Conservation (phyloP, 495 filamentous ascomycete genomes). For the Penicillium argentinense region DNA sequence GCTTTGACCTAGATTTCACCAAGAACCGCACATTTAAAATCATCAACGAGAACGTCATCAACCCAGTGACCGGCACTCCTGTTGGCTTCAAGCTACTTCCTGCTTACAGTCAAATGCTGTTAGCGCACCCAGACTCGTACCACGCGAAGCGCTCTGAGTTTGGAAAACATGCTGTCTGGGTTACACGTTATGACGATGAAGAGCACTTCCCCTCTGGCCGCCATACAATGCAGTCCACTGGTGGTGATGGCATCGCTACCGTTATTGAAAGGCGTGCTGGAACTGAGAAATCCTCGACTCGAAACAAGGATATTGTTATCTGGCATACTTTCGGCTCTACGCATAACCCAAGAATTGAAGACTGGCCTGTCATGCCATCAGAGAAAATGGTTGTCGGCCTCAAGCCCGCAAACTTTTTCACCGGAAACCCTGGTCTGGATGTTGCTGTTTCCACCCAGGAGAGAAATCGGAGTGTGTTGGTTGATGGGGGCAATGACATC, state of each 20-base stretch:
- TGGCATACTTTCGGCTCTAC: slow-evolving; percentile 59
- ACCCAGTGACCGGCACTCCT: slow-evolving; percentile 69
- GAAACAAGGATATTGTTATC: slow-evolving; percentile 47
- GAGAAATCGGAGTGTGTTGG: slow-evolving; percentile 26
- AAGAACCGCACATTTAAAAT: slow-evolving; percentile 77
- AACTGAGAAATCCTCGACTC: slow-evolving; percentile 7
- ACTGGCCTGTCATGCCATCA: slow-evolving; percentile 63
- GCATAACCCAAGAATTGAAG: slow-evolving; percentile 57
- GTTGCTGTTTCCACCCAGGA: slow-evolving; percentile 27
- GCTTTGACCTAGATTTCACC: slow-evolving; percentile 60
- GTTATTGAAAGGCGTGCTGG: slow-evolving; percentile 3
- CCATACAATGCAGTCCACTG: slow-evolving; percentile 80
- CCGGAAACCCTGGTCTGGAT: slow-evolving; percentile 58
- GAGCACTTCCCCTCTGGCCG: slow-evolving; percentile 78
- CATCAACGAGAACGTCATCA: slow-evolving; percentile 65
- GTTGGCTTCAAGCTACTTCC: slow-evolving; percentile 78
- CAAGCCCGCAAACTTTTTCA: slow-evolving; percentile 73
- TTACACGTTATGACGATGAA: slow-evolving; percentile 71
- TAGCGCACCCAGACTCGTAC: slow-evolving; percentile 67
- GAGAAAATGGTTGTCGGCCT: slow-evolving; percentile 49
- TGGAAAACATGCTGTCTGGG: slow-evolving; percentile 73
- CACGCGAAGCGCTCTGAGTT: slow-evolving; percentile 78
- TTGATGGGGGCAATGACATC: too few relatives aligned
- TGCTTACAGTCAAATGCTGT: slow-evolving; percentile 72
- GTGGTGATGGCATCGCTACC: slow-evolving; percentile 44